Evolutionary conservation across 225 moss, liverwort and hornwort species (phyloP), one percentile per base, ranked within the genome.

Genomic region (Polytrichum commune): DNA sequence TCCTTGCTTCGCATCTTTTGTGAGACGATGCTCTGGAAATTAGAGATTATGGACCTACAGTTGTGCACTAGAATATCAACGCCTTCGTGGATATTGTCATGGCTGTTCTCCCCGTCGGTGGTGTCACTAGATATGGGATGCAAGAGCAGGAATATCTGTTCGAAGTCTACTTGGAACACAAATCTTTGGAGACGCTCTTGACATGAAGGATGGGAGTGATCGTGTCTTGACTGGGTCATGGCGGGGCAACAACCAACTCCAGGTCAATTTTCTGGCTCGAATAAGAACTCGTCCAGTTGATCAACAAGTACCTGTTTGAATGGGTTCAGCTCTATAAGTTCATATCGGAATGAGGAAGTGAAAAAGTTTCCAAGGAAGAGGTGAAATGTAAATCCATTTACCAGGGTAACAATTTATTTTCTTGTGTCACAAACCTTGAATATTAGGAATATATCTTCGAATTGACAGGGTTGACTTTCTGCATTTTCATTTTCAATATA

Each of bases 71-170:
- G 0, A 60, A 6, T 73, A 26, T 35, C 5, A 62, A 18, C 2
- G 26, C 7, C n/a, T 62, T 55, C 65, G 18, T 30, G 23, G 6
- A 60, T 33, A 33, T 33, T 8, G 25, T 25, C 60, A 60, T 60
- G 18, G 54, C 13, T 19, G 18, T 7, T 10, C 29, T 68, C 4
- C 19, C 1, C 18, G 78, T 33, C 54, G 53, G 64, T 56, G 66
- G 60, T 73, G 63, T 73, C 64, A 57, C 3, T 77, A 95, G 91
- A 75, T 96, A 24, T 96, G 96, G 96, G 96, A 96, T 76, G 79
- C 78, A 1, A 82, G 90, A 72, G 57, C 66, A 32, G 73, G 72
- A 28, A 72, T 71, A 35, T 93, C 91, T 0, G 75, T 92, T 1
- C 71, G 89, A 0, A 96, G 96, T 55, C 84, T 96, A 18, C 83